Percentiles rank a stretch among this genome's conserved stretches.
These are phyloP conservation scores for Claviceps quebecensis DNA, from an alignment of 2,329 filamentous ascomycete species.

Conservation along the genomic window DNA sequence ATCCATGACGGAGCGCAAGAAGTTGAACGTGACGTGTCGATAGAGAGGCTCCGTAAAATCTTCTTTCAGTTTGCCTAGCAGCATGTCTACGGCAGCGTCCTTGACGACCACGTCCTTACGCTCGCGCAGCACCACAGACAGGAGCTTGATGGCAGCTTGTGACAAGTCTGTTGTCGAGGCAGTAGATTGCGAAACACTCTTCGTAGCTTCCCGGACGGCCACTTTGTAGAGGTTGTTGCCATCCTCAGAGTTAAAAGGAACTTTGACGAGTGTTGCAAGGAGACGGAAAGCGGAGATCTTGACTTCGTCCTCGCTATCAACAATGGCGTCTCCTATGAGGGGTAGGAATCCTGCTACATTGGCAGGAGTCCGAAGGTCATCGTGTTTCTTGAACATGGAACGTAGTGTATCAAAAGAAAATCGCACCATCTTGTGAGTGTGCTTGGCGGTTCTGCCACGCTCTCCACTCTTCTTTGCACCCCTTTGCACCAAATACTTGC, in stretches of 20 bases:
- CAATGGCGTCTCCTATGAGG: constrained; percentile 73
- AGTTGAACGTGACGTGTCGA: constrained; percentile 88
- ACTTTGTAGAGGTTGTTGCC: constrained; percentile 53
- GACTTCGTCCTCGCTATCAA: constrained; percentile 80
- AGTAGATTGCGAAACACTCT: constrained; percentile 60
- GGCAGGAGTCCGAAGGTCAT: constrained; percentile 59
- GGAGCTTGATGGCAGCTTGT: constrained; percentile 77
- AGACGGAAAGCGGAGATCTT: constrained; percentile 77
- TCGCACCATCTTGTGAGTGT: constrained; percentile 74
- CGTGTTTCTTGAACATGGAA: constrained; percentile 73
- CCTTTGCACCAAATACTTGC: constrained; percentile 68
- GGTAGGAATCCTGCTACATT: constrained; percentile 81
- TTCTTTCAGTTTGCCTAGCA: constrained; percentile 69
- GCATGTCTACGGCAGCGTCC: constrained; percentile 67
- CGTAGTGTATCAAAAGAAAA: constrained; percentile 83
- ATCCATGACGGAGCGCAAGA: constrained; percentile 74
- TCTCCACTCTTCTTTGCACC: constrained; percentile 61
- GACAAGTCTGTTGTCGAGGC: constrained; percentile 72
- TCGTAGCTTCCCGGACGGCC: constrained; percentile 74
- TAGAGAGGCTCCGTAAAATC: constrained; percentile 88
- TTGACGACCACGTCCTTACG: constrained; percentile 61
- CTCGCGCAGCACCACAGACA: constrained; percentile 75
- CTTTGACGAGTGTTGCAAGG: constrained; percentile 71
- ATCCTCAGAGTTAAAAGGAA: constrained; percentile 62
- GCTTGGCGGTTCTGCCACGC: constrained; percentile 58